These are phyloP conservation scores for Stagonosporopsis rhizophila DNA, from an alignment of 2,329 filamentous ascomycete species.

Conservation along the genomic window DNA sequence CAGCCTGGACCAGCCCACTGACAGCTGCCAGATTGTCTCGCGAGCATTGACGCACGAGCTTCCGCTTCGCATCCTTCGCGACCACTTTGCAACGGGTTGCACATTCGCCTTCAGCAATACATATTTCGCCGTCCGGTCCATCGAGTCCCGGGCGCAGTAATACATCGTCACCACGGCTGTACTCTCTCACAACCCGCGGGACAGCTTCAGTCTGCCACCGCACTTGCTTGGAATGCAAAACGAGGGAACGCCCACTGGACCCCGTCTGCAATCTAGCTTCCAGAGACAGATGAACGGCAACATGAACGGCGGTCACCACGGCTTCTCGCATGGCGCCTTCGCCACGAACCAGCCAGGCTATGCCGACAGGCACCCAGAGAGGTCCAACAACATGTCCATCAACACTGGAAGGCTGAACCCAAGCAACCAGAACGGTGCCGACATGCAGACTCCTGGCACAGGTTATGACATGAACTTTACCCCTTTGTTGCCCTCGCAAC, in stretches of 20 bases:
- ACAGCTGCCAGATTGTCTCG: constrained; percentile 13
- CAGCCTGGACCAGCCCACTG: constrained; percentile 5
- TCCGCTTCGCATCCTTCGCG: constrained; percentile 35
- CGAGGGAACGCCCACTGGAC: constrained; percentile 66
- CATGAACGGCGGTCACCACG: constrained; percentile 74
- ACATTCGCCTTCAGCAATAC: constrained; percentile 45
- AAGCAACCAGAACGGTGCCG: constrained; percentile 65
- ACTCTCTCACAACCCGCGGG: constrained; percentile 77
- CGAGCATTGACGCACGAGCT: constrained; percentile 39
- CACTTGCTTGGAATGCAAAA: constrained; percentile 92
- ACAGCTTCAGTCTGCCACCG: constrained; percentile 82
- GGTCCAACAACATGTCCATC: constrained; percentile 87
- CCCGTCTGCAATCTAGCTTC: constrained; percentile 66
- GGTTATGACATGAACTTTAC: constrained; percentile 99
- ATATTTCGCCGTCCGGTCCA: constrained; percentile 51
- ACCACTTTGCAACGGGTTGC: constrained; percentile 36
- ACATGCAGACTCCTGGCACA: constrained; percentile 85
- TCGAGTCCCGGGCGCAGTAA: constrained; percentile 63
- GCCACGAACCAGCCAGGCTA: constrained; percentile 83
- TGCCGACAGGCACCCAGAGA: constrained; percentile 83
- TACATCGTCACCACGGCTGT: constrained; percentile 77
- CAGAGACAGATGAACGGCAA: constrained; percentile 70
- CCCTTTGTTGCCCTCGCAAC: constrained; percentile 89
- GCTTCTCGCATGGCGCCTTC: constrained; percentile 92
- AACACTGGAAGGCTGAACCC: constrained; percentile 77